Evolutionary conservation across 345 rosid genomes (phyloP), one percentile per base, ranked within the genome.

Genomic region (Pistacia atlantica): DNA sequence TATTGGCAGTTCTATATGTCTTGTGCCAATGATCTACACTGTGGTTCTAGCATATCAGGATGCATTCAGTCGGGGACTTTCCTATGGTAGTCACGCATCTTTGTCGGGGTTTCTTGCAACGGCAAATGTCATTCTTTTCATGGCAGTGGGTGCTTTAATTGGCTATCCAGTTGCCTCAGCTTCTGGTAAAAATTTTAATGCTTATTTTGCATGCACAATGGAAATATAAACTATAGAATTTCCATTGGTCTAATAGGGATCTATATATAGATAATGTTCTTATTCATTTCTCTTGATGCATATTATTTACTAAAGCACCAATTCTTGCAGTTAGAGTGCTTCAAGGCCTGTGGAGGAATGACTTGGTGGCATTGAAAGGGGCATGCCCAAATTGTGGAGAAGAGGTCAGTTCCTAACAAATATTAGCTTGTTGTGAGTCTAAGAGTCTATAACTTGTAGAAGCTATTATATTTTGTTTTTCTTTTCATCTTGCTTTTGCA

Each of bases 321-420:
- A 73, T 86, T 81, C 70, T 77, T 81, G 67, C 89, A 96, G 99
- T 90, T 72, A 81, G 87, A 79, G 97, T 90, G 73, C 97, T 96
- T 77, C 80, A 76, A 74, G 92, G 97, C 51, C 86, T 96, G 16
- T 93, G 99, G 99, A 89, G 92, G 81, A 93, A 90, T 75, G 98
- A 96, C 86, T 84, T 96, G 83, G 95, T 86, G 35, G 93, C 97
- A 67, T 87, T 96, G 67, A 93, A 79, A 83, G 98, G 99, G 71
- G 87, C 93, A 78, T 96, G 99, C 78, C 99, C 98, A 4, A 92
- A 93, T 80, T 96, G 99, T 18, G 95, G 97, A 52, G 99, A 96
- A 78, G 99, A 96, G 99, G 99, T 93, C n/a, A 78, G 82, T 83
- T 13, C 38, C 65, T 73, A 46, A 31, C 56, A 69, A 58, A 8